Conservation (phyloP, 495 filamentous ascomycete genomes). For the Parachaetomium inaequale region DNA sequence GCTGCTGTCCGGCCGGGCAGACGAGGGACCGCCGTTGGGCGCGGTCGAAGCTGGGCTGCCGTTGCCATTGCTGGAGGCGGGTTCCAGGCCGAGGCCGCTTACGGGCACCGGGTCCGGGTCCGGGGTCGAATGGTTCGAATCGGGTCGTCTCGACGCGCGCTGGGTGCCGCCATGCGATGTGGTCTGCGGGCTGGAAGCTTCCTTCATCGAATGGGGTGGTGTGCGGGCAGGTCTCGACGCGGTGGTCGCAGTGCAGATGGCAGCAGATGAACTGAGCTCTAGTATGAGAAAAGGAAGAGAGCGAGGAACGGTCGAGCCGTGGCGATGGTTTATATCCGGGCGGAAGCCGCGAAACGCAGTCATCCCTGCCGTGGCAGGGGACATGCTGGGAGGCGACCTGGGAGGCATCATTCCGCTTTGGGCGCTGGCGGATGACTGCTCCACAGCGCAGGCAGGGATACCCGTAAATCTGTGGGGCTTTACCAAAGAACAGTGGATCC, state of each 20-base stretch:
- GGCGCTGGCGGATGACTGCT: background rate
- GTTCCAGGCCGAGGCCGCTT: background rate
- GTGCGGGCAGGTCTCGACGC: background rate
- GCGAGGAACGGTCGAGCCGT: background rate
- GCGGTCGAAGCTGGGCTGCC: background rate
- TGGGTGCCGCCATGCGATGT: constrained; percentile 18
- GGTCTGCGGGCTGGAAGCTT: constrained; percentile 10
- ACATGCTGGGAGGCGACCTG: too few relatives aligned
- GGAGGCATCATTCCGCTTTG: constrained; percentile 10
- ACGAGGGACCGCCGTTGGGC: background rate
- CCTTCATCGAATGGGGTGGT: constrained; percentile 23
- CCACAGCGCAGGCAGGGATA: background rate
- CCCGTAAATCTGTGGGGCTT: background rate
- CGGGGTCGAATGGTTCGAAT: too few relatives aligned
- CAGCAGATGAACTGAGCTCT: background rate
- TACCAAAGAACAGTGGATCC: background rate
- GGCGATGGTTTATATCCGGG: background rate
- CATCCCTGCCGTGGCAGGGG: constrained; percentile 1
- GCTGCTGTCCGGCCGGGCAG: constrained; percentile 8
- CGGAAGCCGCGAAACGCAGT: background rate
- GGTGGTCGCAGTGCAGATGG: constrained; percentile 3
- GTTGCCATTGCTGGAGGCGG: constrained; percentile 4
- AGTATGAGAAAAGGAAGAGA: background rate
- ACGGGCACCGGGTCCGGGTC: background rate
- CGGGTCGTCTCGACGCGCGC: constrained; percentile 11